Evolutionary conservation across 2,329 filamentous ascomycete species (phyloP), one percentile per base, ranked within the genome.

Genomic region (Chaetomium sp.): DNA sequence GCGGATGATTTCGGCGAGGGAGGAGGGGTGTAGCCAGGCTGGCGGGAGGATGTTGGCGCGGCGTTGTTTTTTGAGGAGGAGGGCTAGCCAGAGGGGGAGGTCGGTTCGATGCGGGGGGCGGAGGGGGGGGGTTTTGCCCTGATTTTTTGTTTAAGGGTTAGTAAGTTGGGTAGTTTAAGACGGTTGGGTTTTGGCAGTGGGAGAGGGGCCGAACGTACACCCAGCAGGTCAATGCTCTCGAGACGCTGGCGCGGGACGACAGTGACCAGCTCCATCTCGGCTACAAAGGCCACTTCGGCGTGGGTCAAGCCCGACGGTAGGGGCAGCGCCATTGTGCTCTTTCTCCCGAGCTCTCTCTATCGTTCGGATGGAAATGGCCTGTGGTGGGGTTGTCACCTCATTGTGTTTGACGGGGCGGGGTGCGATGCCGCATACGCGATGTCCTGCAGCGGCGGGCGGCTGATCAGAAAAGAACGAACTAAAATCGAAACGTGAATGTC

Each of bases 241-340:
- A 99, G 84, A 61, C 88, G 83, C 71, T 97, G 91, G 53, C 94
- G 88, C 38, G 94, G 94, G 49, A 97, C 84, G 27, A 99, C 82
- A 0, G 91, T 96, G 54, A 99, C 88, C 66, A 90, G 82, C 75
- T 97, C 92, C 91, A 96, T 97, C 75, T 99, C 94, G 72, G 91
- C 96, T 34, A 97, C 77, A 68, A 97, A 99, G 50, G 91, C 88
- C 46, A 95, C 88, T 74, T 99, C 94, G 61, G 88, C 79, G 57
- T 94, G 90, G 65, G 88, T 87, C 45, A 96, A 80, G 71, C 62
- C 78, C 51, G 71, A 65, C 4, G 76, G 76, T 11, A 80, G 69
- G 35, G 78, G 76, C 49, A 78, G 69, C 36, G 78, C 78, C 78
- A 81, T 80, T 43, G 36, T 61, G 58, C 45, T 48, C 37, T 12